A percentile compares a stretch with the other conserved stretches of the same genome.
Conservation (phyloP, 805 yeast genomes). For the Aciculoconidium aculeatum region DNA sequence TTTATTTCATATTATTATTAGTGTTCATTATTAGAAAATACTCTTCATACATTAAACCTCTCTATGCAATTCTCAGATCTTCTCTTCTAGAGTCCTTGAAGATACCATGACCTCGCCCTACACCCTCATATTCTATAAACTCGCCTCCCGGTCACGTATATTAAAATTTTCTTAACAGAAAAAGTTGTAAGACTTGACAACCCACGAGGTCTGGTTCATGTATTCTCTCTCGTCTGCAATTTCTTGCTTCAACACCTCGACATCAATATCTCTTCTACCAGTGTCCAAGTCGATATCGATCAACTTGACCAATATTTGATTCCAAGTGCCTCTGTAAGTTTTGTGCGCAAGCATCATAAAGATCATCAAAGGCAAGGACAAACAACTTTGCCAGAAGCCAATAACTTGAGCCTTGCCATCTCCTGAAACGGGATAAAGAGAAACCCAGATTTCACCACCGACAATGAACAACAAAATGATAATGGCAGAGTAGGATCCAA, state of each 20-base stretch:
- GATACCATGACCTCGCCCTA: too few species aligned
- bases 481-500: slow-evolving; percentile 31
- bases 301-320: slow-evolving; percentile 22
- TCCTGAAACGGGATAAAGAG: slow-evolving; percentile 31
- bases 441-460: slow-evolving; percentile 33
- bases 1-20: too few species aligned
- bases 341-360: slow-evolving; percentile 41
- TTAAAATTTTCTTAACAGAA: slow-evolving; percentile 33
- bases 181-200: slow-evolving; percentile 24
- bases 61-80: too few species aligned
- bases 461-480: slow-evolving; percentile 28
- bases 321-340: slow-evolving; percentile 25
- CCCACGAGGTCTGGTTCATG: slow-evolving; percentile 24
- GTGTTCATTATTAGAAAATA: too few species aligned
- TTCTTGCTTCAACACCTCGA: slow-evolving; percentile 35
- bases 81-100: too few species aligned
- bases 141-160: too few species aligned
- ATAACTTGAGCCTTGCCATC: slow-evolving; percentile 24
- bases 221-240: slow-evolving; percentile 32
- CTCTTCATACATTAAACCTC: too few species aligned
- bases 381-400: slow-evolving; percentile 47
- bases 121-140: too few species aligned
- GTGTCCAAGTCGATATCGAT: slow-evolving; percentile 37
- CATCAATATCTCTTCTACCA: slow-evolving; percentile 33
- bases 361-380: slow-evolving; percentile 34